Percentiles rank a stretch among this genome's conserved stretches.
Evolutionary conservation across 495 filamentous ascomycete genomes (phyloP).

Genomic region (Aspergillus nanangensis): DNA sequence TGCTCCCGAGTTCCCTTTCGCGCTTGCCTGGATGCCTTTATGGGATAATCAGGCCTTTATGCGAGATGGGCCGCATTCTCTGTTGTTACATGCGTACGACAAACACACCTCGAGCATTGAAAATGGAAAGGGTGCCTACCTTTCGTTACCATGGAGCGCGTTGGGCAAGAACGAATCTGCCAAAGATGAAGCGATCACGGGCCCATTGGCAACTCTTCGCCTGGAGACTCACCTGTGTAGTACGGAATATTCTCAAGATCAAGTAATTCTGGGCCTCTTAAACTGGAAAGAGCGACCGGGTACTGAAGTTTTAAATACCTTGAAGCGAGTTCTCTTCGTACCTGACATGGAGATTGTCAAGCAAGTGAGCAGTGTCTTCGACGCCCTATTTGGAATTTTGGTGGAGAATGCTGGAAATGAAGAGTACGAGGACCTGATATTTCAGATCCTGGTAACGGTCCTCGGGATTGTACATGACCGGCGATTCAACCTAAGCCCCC

Average conservation of each 20-base stretch:
- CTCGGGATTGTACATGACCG: constrained; percentile 93
- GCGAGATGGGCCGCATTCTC: constrained; percentile 74
- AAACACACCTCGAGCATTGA: constrained; percentile 67
- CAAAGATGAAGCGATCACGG: constrained; percentile 70
- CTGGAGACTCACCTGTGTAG: constrained; percentile 91
- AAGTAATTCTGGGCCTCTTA: constrained; percentile 75
- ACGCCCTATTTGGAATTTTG: constrained; percentile 85
- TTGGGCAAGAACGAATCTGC: constrained; percentile 58
- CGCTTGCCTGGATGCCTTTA: constrained; percentile 86
- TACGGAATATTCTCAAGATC: constrained; percentile 92
- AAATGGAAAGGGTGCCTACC: constrained; percentile 71
- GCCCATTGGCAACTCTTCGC: constrained; percentile 68
- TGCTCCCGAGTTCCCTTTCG: constrained; percentile 79
- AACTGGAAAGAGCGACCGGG: constrained; percentile 76
- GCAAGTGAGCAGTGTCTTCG: constrained; percentile 82
- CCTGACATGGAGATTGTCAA: constrained; percentile 98
- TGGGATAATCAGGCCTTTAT: constrained; percentile 93
- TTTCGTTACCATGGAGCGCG: constrained; percentile 74
- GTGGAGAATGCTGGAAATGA: constrained; percentile 85
- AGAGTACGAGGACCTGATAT: constrained; percentile 88
- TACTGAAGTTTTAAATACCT: constrained; percentile 62
- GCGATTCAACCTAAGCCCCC: constrained; percentile 81
- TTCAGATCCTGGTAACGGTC: constrained; percentile 83
- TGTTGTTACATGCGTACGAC: constrained; percentile 85
- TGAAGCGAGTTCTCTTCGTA: constrained; percentile 86